Conservation (phyloP, 805 yeast genomes). For the Isabelozyma rhagii region DNA sequence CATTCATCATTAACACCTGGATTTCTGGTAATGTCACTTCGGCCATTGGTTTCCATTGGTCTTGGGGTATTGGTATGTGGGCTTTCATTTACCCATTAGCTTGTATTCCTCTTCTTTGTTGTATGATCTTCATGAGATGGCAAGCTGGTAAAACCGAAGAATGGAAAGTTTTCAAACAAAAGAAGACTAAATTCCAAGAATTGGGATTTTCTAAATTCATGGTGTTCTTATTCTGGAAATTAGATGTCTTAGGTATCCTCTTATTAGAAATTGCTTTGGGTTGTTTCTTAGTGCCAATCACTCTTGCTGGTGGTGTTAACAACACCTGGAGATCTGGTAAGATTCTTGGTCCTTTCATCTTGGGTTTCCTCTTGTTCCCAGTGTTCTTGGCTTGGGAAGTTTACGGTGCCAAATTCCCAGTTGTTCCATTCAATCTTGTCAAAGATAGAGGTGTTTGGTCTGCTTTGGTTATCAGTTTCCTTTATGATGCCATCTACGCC, state of each 20-base stretch:
- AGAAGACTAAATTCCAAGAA: constrained; percentile 4
- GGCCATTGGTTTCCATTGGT: constrained; percentile 12
- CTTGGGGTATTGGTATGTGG: constrained; percentile 19
- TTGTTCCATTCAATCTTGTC: constrained; percentile 10
- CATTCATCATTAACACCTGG: constrained; percentile 18
- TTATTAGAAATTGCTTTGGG: constrained; percentile 30
- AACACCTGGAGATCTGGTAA: constrained; percentile 11
- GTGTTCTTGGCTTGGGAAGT: constrained; percentile 11
- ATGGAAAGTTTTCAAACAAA: constrained; percentile 11
- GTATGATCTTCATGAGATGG: constrained; percentile 13
- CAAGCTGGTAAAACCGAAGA: constrained; percentile 13
- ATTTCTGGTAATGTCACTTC: constrained; percentile 14
- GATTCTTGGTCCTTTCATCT: constrained; percentile 13
- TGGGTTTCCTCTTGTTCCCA: constrained; percentile 13
- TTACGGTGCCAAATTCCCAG: constrained; percentile 10
- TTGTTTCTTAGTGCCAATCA: constrained; percentile 34
- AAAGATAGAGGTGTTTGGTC: constrained; percentile 17
- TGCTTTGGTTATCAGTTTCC: constrained; percentile 8
- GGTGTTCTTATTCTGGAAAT: constrained; percentile 20
- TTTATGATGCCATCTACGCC: constrained; percentile 10
- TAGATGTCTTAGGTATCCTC: constrained; percentile 33
- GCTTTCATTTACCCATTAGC: constrained; percentile 18
- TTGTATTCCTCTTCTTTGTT: constrained; percentile 12
- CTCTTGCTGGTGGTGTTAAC: constrained; percentile 22
- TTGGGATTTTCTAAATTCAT: constrained; percentile 6